Evolutionary conservation across 192 early-diverging fungal genomes (phyloP), one percentile per base, ranked within the genome.

Genomic region (Coemansia sp.): DNA sequence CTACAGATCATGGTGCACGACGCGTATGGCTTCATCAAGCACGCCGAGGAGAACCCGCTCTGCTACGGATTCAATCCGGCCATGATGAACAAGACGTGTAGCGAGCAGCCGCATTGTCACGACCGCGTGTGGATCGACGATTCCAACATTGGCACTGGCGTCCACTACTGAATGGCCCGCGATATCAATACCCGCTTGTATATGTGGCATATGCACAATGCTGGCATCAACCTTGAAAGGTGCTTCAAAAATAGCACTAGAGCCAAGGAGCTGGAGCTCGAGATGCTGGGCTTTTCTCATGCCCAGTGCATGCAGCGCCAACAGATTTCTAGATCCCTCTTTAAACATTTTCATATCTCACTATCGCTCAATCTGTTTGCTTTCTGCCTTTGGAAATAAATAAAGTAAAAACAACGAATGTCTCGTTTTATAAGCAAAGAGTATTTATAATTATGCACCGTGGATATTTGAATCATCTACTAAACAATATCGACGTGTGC

Each of bases 41-140:
- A 81, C 59, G 79, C 73, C 12, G 39, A 68, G 33, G 42, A 61
- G 20, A 75, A 66, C 40, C 79, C 79, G 15, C 40, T 12, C 0
- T 81, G 79, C 64, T 81, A 75, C 56, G 70, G 61, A 30, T 48
- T 81, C 15, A 59, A 71, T 12, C 73, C 72, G 2, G 59, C 63
- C 0, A 49, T 58, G 56, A 66, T 75, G 43, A 56, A 57, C 63
- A 51, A 68, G 64, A 61, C 79, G 12, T 81, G 79, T 26, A 67
- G 70, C 49, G 79, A 72, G 12, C 56, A 64, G n/a, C 70, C 67
- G 40, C 56, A 49, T 16, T 81, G 79, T 52, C 72, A 70, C 39
- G 79, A 81, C 59, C 72, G 79, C 12, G 64, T 81, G 37, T 81
- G 79, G 79, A 67, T 72, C 58, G 79, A 81, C 60, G 79, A 81